phyloP scores from a whole-genome alignment of 208 protist genomes.

The Wallacemonas sp. region DNA sequence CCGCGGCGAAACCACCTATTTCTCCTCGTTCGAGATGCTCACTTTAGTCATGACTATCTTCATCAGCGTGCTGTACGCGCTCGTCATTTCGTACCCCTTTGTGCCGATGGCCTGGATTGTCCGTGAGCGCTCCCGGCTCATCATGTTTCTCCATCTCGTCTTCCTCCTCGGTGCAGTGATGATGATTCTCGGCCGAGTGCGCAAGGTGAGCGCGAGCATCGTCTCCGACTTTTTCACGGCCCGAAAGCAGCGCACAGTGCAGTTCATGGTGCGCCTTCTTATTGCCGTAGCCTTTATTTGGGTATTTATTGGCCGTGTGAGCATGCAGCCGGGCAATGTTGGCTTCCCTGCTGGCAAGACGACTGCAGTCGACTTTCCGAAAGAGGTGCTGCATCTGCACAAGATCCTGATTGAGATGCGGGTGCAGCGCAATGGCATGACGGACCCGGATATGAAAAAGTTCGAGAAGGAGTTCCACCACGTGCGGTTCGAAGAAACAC shows the following conservation, averaged over 20 bases:
- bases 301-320: conserved; percentile 38
- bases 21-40: conserved; percentile 54
- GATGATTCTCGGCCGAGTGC: conserved; percentile 26
- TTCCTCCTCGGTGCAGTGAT: background rate
- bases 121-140: conserved; percentile 46
- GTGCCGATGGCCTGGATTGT: conserved; percentile 70
- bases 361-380: conserved; percentile 34
- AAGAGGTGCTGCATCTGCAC: conserved; percentile 67
- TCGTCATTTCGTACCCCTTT: conserved; percentile 80
- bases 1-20: conserved; percentile 19
- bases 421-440: conserved; percentile 39
- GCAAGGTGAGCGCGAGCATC: conserved; percentile 13
- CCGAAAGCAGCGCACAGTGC: conserved; percentile 55
- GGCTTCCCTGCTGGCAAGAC: conserved; percentile 41
- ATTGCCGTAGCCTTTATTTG: conserved; percentile 35
- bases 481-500: conserved; percentile 29
- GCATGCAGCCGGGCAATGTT: conserved; percentile 31
- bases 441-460: conserved; percentile 38
- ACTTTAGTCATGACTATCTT: conserved; percentile 24
- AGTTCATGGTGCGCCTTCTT: conserved; percentile 47
- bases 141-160: conserved; percentile 36
- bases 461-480: conserved; percentile 39
- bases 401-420: conserved; percentile 46
- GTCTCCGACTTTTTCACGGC: conserved; percentile 24
- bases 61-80: conserved; percentile 33